These are phyloP conservation scores for Lyophyllum shimeji DNA, from an alignment of 768 basidiomycete genomes.

Conservation along the genomic window DNA sequence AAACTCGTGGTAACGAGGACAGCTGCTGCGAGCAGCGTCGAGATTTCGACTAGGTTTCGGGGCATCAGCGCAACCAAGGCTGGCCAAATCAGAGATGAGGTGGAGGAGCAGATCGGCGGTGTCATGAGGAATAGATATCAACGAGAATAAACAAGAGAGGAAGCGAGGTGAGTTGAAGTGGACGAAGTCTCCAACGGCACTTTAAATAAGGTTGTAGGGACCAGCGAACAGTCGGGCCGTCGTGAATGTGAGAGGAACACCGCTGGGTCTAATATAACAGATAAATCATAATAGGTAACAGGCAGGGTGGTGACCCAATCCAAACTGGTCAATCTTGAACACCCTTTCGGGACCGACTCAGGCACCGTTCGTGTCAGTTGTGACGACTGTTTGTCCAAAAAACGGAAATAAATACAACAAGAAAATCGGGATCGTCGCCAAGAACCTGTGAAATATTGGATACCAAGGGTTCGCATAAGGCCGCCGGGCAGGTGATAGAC, in stretches of 20 bases:
- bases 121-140: neutral
- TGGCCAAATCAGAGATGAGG: neutral
- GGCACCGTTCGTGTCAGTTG: constrained; percentile 10
- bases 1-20: neutral
- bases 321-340: constrained; percentile 13
- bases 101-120: neutral
- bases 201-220: constrained; percentile 25
- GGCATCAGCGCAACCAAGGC: neutral
- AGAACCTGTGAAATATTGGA: constrained; percentile 9
- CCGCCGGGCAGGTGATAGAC: neutral
- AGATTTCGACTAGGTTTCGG: neutral
- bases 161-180: too few species aligned
- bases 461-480: neutral
- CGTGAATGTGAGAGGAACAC: neutral
- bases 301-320: neutral
- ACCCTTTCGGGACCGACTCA: constrained; percentile 5
- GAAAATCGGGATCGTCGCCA: constrained; percentile 28
- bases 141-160: too few species aligned
- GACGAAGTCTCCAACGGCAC: constrained; percentile 20
- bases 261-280: too few species aligned
- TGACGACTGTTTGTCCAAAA: constrained; percentile 15
- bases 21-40: neutral
- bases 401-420: constrained; percentile 10
- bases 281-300: too few species aligned
- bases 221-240: constrained; percentile 10